Evolutionary conservation across 2,329 filamentous ascomycete genomes (phyloP).

Genomic region (Neofusicoccum sp.): DNA sequence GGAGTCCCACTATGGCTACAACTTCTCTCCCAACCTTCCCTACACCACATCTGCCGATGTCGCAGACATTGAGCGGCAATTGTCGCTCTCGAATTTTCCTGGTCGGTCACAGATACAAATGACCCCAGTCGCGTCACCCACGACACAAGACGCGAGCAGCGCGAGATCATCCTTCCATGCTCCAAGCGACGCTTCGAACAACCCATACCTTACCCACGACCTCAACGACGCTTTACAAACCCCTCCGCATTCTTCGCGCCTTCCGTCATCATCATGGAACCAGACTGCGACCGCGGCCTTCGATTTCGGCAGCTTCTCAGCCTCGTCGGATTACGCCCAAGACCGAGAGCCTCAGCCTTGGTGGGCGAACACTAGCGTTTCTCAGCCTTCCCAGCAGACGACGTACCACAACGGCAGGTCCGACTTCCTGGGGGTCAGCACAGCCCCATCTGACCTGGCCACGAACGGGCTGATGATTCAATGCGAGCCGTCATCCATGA

Average conservation of each 20-base stretch:
- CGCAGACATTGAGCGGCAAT: conserved; percentile 6
- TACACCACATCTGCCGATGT: conserved; percentile 5
- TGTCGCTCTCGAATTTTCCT: not conserved
- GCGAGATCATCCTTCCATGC: conserved; percentile 23
- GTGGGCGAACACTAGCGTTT: conserved; percentile 26
- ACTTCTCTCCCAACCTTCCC: conserved; percentile 23
- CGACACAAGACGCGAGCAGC: conserved; percentile 4
- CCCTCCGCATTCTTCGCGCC: conserved; percentile 32
- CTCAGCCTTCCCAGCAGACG: conserved; percentile 21
- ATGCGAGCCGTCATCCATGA: conserved; percentile 16
- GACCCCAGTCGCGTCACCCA: conserved; percentile 17
- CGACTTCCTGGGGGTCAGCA: conserved; percentile 16
- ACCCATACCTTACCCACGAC: conserved; percentile 25
- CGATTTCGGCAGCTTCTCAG: conserved; percentile 31
- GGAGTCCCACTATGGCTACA: conserved; percentile 22
- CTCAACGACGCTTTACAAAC: conserved; percentile 34
- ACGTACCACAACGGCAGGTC: conserved; percentile 25
- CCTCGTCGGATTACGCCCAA: conserved; percentile 30
- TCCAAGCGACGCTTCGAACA: conserved; percentile 22
- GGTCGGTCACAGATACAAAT: conserved; percentile 12
- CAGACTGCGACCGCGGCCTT: conserved; percentile 28
- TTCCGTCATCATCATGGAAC: conserved; percentile 33
- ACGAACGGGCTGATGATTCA: conserved; percentile 19
- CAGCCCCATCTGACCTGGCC: conserved; percentile 16
- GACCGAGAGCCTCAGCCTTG: conserved; percentile 27